Evolutionary conservation across 805 yeast species (phyloP), one percentile per base, ranked within the genome.

Genomic region (Myxozyma geophila): DNA sequence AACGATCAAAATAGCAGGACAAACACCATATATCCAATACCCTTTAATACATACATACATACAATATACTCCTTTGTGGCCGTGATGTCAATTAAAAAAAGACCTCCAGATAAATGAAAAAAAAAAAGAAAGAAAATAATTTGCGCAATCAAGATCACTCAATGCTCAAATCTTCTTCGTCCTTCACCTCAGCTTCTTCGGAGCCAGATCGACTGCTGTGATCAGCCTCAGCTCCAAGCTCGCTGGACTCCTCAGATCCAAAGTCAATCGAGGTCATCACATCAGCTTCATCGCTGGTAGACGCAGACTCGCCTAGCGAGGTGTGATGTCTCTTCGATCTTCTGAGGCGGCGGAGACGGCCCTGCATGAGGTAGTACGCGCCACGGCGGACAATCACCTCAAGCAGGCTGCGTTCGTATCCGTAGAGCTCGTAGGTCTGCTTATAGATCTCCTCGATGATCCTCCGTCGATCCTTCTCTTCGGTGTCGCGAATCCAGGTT

Each of bases 401-500:
- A 43, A 91, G 76, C 23, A 84, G 78, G 17, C 80, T 81, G 54
- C 78, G 79, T 51, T 82, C 76, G 70, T 87, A 85, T 35, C 85
- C 85, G 70, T 82, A 86, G 49, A 79, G 80, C 1, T 70, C 70
- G 39, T 77, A 78, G 7, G 87, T 85, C 60, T 81, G 77, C 7
- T 71, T 70, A 70, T 81, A 78, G 54, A 91, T 79, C 56, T 80
- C 76, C 33, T 79, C 79, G 33, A 89, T 76, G 50, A 86, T 75
- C 5, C 74, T 70, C 10, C 74, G 74, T 48, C 96, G 79, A 66
- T 83, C 82, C 4, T 74, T 76, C 58, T 80, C 81, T 0, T 83
- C 79, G 0, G 95, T 88, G 71, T 88, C 96, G 67, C 96, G 80
- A 49, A 89, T 86, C 96, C 97, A 91, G 0, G 96, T 89, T 71